Conservation (phyloP, 192 early-diverging fungal species). For the Coemansia sp. region DNA sequence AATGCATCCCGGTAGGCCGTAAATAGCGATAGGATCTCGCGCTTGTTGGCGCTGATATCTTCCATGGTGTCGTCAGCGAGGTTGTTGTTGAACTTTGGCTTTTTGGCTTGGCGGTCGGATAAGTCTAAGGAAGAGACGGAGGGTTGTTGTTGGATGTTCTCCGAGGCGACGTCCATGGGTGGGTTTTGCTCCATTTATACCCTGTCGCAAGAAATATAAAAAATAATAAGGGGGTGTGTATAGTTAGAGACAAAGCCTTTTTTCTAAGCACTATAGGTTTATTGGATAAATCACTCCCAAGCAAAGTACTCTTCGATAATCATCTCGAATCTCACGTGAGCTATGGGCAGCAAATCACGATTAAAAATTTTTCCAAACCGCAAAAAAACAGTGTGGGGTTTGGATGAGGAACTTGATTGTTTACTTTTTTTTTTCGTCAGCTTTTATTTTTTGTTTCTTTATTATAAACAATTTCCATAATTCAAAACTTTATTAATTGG, state of each 20-base stretch:
- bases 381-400: neutral
- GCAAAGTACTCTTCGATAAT: neutral
- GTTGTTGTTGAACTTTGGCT: conserved; percentile 16
- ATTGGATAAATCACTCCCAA: neutral
- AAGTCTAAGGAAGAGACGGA: neutral
- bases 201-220: neutral
- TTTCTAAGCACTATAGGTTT: neutral
- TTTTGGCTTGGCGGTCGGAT: conserved; percentile 2
- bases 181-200: too few relatives aligned
- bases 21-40: conserved; percentile 24
- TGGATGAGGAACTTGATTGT: conserved; percentile 10
- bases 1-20: conserved; percentile 34
- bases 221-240: neutral
- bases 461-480: conserved; percentile 5
- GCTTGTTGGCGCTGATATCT: conserved; percentile 15
- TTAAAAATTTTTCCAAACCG: conserved; percentile 10
- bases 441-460: conserved; percentile 1
- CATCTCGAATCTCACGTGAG: neutral
- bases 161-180: neutral
- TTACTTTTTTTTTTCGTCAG: conserved; percentile 20
- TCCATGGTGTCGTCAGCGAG: neutral
- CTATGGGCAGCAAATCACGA: neutral
- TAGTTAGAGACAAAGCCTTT: neutral
- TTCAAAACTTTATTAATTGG: neutral
- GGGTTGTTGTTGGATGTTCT: neutral